A percentile compares a stretch with the other conserved stretches of the same genome.
These are phyloP conservation scores for Trametes punicea DNA, from an alignment of 768 basidiomycete genomes.

Conservation along the genomic window DNA sequence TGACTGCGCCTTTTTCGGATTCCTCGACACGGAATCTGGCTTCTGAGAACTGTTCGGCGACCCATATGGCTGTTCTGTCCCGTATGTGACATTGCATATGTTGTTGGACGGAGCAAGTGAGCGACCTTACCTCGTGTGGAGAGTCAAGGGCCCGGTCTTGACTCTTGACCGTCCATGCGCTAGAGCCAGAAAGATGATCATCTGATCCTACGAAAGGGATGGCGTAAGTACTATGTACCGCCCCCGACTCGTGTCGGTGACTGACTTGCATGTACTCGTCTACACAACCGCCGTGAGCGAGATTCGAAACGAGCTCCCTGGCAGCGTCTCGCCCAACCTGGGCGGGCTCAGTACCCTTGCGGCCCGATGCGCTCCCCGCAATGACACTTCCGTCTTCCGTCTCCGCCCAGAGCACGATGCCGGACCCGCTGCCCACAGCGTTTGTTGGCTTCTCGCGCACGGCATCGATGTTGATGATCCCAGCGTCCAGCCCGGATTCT, in stretches of 20 bases:
- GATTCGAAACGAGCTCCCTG: slow-evolving; percentile 49
- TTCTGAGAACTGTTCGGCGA: slow-evolving; percentile 64
- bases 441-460: slow-evolving; percentile 26
- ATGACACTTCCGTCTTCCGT: slow-evolving; percentile 63
- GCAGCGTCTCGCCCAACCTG: slow-evolving; percentile 61
- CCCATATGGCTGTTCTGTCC: slow-evolving; percentile 63
- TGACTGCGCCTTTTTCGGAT: slow-evolving; percentile 42
- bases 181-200: slow-evolving; percentile 73
- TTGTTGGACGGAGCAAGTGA: background rate
- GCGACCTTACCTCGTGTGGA: slow-evolving; percentile 65
- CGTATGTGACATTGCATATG: background rate
- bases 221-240: too few relatives aligned
- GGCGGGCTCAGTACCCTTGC: slow-evolving; percentile 43
- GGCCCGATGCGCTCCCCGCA: slow-evolving; percentile 65
- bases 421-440: slow-evolving; percentile 59
- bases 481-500: slow-evolving; percentile 33
- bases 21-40: slow-evolving; percentile 59
- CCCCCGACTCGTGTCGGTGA: too few relatives aligned
- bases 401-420: slow-evolving; percentile 74
- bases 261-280: slow-evolving; percentile 61
- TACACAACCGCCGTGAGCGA: slow-evolving; percentile 66
- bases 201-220: slow-evolving; percentile 54
- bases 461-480: slow-evolving; percentile 27
- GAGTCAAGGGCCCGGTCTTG: slow-evolving; percentile 51
- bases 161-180: slow-evolving; percentile 63